Evolutionary conservation across 2,329 filamentous ascomycete species (phyloP).

Genomic region (Penicillium expansum): DNA sequence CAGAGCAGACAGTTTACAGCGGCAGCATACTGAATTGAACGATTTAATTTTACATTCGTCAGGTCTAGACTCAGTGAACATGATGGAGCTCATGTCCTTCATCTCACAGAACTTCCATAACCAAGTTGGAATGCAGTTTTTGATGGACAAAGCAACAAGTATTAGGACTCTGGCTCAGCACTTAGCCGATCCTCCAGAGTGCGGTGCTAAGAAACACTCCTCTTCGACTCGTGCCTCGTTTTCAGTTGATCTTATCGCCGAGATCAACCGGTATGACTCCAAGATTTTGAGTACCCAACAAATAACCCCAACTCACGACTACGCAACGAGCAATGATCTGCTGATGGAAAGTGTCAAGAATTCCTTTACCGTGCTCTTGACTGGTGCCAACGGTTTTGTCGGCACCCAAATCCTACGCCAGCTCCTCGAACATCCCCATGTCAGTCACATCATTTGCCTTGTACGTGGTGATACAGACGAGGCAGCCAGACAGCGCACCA

Average conservation of each 20-base stretch:
- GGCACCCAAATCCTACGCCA: constrained; percentile 24
- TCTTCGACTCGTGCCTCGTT: no score
- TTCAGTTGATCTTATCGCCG: background rate
- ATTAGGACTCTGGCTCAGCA: no score
- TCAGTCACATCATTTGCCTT: constrained; percentile 16
- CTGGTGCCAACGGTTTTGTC: constrained; percentile 23
- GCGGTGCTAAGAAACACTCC: no score
- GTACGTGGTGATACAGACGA: constrained; percentile 11
- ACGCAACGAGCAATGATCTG: background rate
- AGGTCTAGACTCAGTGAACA: no score
- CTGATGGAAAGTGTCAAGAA: background rate
- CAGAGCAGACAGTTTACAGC: no score
- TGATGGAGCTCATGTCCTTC: no score
- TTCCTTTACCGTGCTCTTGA: constrained; percentile 16
- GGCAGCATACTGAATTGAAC: no score
- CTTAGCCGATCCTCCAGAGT: no score
- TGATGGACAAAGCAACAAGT: no score
- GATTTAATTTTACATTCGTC: no score
- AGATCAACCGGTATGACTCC: background rate
- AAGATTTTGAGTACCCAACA: background rate
- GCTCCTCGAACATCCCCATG: constrained; percentile 8
- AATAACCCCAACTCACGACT: background rate
- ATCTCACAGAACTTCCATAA: no score
- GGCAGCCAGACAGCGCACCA: background rate
- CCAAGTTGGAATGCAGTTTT: no score